Evolutionary conservation across 225 moss, liverwort and hornwort species (phyloP), one percentile per base, ranked within the genome.

Genomic region (Bryum argenteum): DNA sequence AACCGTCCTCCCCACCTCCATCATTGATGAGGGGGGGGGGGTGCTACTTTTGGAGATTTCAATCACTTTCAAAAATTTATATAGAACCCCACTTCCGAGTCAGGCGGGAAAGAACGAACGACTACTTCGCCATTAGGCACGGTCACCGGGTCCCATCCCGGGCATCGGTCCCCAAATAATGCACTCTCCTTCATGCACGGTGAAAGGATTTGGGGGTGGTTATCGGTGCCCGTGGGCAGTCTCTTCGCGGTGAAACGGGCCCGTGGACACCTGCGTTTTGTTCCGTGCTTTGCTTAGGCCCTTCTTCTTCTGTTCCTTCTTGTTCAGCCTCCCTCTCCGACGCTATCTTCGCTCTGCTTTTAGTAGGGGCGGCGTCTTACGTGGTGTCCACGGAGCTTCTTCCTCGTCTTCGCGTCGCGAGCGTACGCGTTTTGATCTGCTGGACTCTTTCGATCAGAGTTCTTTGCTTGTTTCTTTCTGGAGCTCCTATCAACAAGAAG

Each of bases 371-470:
- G 82, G 78, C 67, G 74, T 62, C 51, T 75, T 61, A 61, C 71
- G 78, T 71, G 51, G 74, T 78, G 17, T 65, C 61, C 24, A 64
- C 81, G 39, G 55, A 70, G 59, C 44, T 62, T 69, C 66, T 48
- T 48, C 58, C 13, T 58, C 42, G 33, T 23, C 66, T 19, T 71
- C 60, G 54, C 16, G 43, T 17, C 50, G 5, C 8, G 18, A 12
- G 9, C 52, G 54, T 1, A 81, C 81, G 81, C 78, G 78, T 44
- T 56, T 81, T 78, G 58, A 26, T 44, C 58, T 66, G 47, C 66
- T 48, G 65, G 37, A 16, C 37, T 65, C 58, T 53, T n/a, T 9
- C 48, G 82, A 67, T 75, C 78, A 1, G 57, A 9, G 6, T 14
- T 1, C 57, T 37, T 9, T 15, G 9, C 47, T 8, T 13, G 1